These are phyloP conservation scores for Boechera stricta DNA, from an alignment of 345 rosid species.

Conservation along the genomic window DNA sequence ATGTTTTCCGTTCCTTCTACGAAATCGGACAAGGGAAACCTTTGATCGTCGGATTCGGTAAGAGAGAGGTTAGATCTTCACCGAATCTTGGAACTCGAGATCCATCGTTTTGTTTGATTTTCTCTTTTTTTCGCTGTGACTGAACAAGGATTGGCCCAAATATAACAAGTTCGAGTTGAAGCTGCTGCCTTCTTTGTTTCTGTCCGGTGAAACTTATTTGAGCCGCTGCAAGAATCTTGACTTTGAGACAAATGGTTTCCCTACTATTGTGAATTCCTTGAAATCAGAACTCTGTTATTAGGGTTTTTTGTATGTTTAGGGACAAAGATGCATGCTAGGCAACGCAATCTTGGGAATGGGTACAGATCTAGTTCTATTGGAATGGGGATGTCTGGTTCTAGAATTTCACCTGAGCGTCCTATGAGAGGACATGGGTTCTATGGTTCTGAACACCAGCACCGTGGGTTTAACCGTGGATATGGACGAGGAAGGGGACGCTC, in stretches of 20 bases:
- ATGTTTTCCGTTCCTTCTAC: conserved; percentile 14
- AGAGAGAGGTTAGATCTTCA: conserved; percentile 43
- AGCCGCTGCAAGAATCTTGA: not conserved
- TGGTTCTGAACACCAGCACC: conserved; percentile 62
- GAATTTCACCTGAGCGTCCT: conserved; percentile 68
- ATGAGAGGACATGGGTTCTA: conserved; percentile 81
- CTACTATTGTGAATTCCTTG: conserved; percentile 20
- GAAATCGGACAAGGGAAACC: conserved; percentile 20
- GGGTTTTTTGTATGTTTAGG: not conserved
- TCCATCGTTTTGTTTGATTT: conserved; percentile 33
- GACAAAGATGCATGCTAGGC: conserved; percentile 79
- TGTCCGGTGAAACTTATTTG: not conserved
- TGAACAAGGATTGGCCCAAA: conserved; percentile 24
- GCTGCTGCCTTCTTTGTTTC: conserved; percentile 17
- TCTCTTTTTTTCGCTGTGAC: not conserved
- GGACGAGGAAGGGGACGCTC: conserved; percentile 78
- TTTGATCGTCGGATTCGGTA: conserved; percentile 16
- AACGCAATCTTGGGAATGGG: conserved; percentile 89
- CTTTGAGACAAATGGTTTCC: conserved; percentile 1
- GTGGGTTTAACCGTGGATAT: conserved; percentile 77
- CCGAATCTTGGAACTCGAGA: conserved; percentile 43
- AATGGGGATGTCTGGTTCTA: conserved; percentile 62
- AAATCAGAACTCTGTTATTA: not conserved
- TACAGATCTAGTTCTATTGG: conserved; percentile 77
- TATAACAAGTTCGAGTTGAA: not conserved